phyloP scores from a whole-genome alignment of 805 yeast genomes.

The Kluyveromyces siamensis region DNA sequence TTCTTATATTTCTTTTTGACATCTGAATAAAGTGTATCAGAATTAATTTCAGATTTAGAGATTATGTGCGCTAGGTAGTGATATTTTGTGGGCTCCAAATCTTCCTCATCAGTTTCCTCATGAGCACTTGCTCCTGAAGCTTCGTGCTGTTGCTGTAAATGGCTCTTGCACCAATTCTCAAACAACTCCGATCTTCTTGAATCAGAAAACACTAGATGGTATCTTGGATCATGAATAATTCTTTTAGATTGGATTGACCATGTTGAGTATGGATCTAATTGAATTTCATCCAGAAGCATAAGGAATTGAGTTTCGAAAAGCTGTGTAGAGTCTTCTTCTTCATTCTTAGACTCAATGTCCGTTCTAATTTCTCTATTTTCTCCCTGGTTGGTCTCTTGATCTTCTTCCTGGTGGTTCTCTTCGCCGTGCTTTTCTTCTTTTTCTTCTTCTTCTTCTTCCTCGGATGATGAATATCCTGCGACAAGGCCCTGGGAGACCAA shows the following conservation, averaged over 20 bases:
- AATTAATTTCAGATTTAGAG: slow-evolving; percentile 13
- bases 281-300: slow-evolving; percentile 26
- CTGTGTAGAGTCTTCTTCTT: slow-evolving; percentile 10
- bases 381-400: slow-evolving; percentile 9
- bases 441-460: slow-evolving; percentile 9
- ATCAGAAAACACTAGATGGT: slow-evolving; percentile 28
- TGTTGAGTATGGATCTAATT: slow-evolving; percentile 35
- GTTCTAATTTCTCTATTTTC: background rate
- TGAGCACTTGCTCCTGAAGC: slow-evolving; percentile 6
- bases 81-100: slow-evolving; percentile 20
- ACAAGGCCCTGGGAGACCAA: slow-evolving; percentile 5
- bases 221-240: slow-evolving; percentile 36
- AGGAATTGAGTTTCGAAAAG: slow-evolving; percentile 18
- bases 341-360: slow-evolving; percentile 5
- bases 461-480: slow-evolving; percentile 16
- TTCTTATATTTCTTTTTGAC: slow-evolving; percentile 15
- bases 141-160: background rate
- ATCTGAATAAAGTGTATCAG: slow-evolving; percentile 20
- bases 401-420: slow-evolving; percentile 9
- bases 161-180: slow-evolving; percentile 36
- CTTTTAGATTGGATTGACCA: slow-evolving; percentile 40
- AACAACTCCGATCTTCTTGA: slow-evolving; percentile 32
- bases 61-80: slow-evolving; percentile 27
- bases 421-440: slow-evolving; percentile 2
- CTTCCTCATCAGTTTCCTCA: slow-evolving; percentile 7